Conservation (phyloP, 176 grass and related monocot genomes). For the Cenchrus purpureus region DNA sequence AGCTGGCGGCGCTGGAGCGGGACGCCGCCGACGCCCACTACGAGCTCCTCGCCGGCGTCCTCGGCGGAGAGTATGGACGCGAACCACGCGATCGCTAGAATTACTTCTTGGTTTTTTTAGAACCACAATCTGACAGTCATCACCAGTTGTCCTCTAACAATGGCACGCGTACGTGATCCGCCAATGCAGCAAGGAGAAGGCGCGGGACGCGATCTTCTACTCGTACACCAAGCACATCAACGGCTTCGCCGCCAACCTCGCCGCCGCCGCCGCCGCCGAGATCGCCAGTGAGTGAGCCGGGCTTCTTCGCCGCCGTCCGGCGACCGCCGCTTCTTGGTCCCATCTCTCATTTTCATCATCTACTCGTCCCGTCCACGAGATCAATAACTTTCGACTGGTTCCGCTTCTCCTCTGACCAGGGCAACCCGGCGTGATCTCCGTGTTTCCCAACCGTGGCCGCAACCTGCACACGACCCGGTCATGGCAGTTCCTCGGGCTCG, state of each 20-base stretch:
- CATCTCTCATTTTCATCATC: background rate
- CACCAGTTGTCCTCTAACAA: no score
- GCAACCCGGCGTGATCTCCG: constrained; percentile 65
- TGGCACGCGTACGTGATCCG: background rate
- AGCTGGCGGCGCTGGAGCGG: constrained; percentile 33
- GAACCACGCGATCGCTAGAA: background rate
- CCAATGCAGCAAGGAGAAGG: constrained; percentile 77
- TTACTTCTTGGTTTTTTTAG: background rate
- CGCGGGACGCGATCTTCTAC: constrained; percentile 92
- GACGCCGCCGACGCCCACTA: constrained; percentile 56
- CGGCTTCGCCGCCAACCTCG: constrained; percentile 88
- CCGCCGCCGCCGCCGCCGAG: constrained; percentile 54
- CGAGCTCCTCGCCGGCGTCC: constrained; percentile 67
- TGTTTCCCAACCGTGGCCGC: constrained; percentile 78
- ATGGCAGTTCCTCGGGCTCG: constrained; percentile 89
- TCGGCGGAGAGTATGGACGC: constrained; percentile 74
- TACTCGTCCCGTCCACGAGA: no score
- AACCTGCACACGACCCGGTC: constrained; percentile 87
- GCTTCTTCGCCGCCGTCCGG: no score
- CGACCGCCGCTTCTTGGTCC: background rate
- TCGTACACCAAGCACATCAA: constrained; percentile 96
- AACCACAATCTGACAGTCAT: background rate
- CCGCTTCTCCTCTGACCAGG: constrained; percentile 35
- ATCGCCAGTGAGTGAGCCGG: constrained; percentile 61
- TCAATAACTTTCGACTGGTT: no score